Base-by-base conservation (phyloP, 139 green algal genomes). In the Parachlorella kessleri region DNA sequence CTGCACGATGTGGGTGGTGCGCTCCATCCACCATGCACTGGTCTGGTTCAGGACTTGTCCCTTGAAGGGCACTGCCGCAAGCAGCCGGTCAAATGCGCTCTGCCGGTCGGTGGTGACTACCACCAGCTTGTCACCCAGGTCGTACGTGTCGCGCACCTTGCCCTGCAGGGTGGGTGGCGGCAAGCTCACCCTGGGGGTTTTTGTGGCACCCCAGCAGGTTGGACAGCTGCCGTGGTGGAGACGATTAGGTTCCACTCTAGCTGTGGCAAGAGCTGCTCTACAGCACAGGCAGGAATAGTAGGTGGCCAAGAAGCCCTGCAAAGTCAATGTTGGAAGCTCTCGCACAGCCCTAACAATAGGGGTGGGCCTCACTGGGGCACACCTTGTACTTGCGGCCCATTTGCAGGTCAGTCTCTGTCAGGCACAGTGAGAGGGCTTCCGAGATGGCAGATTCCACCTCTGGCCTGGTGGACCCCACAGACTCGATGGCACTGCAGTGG, bases 61-160 rank as follows among this genome's bases (percentile, higher is more conserved):
- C 85, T 99, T 99, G 91, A 96, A 99, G 28, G 96, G 96, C 32
- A 99, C 86, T 28, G 90, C 91, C 0, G 94, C 93, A 68, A 99
- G 91, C 36, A 97, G 72, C 0, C 97, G 87, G 90, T 99, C 97
- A 88, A 99, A 99, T 4, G 97, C 97, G 68, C 74, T 92, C 85
- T 98, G 97, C 0, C 97, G 81, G 88, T 99, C 97, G 1, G 96
- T 99, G 10, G 96, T 99, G 7, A 99, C 91, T 32, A 99, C 92
- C 9, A 98, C 81, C 18, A 99, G 72, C 59, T 88, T 86, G 80
- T 99, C 94, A 0, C 87, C 97, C 30, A 94, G 70, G 66, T 97
- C 91, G 80, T 99, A 99, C 4, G 91, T 97, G 87, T 99, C 96
- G 1, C 96, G 88, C n/a, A 99, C 96, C 84, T 99, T 98, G 75